phyloP scores from a whole-genome alignment of 2,329 filamentous ascomycete genomes.

The Cordyceps cicadae region DNA sequence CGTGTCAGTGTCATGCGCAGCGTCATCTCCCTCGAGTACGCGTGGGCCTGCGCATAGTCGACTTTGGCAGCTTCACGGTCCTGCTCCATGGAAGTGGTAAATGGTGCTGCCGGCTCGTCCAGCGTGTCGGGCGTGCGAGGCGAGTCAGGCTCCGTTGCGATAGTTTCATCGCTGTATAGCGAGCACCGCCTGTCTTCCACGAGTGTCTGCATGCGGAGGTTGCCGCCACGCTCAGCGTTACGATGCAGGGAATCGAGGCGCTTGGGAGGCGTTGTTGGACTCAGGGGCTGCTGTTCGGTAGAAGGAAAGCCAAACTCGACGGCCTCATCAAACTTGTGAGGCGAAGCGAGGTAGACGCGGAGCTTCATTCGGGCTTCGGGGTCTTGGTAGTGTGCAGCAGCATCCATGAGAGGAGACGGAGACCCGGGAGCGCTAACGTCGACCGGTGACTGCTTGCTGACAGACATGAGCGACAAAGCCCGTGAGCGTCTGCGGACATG shows the following conservation, averaged over 20 bases:
- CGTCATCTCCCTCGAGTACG: conserved; percentile 77
- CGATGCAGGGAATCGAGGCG: conserved; percentile 10
- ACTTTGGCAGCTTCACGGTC: conserved; percentile 20
- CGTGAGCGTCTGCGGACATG: conserved; percentile 45
- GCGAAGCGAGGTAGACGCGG: conserved; percentile 75
- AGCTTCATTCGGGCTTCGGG: conserved; percentile 81
- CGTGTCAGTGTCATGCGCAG: conserved; percentile 90
- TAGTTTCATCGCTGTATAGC: conserved; percentile 46
- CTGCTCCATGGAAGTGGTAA: conserved; percentile 20
- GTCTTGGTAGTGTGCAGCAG: conserved; percentile 77
- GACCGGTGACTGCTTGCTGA: conserved; percentile 30
- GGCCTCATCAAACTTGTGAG: conserved; percentile 94
- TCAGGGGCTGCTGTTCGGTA: conserved; percentile 32
- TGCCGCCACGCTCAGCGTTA: neutral
- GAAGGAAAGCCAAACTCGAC: conserved; percentile 88
- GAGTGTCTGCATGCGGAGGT: conserved; percentile 39
- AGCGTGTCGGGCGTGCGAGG: conserved; percentile 46
- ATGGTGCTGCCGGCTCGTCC: conserved; percentile 29
- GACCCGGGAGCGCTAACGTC: conserved; percentile 16
- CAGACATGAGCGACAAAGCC: conserved; percentile 45
- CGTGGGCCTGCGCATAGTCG: conserved; percentile 43
- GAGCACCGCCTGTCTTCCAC: conserved; percentile 51
- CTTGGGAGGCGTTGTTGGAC: conserved; percentile 9
- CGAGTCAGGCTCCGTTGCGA: conserved; percentile 50
- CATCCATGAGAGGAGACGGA: conserved; percentile 47